These are phyloP conservation scores for Oropetium thomaeum DNA, from an alignment of 176 grass and related monocot species.

Conservation along the genomic window DNA sequence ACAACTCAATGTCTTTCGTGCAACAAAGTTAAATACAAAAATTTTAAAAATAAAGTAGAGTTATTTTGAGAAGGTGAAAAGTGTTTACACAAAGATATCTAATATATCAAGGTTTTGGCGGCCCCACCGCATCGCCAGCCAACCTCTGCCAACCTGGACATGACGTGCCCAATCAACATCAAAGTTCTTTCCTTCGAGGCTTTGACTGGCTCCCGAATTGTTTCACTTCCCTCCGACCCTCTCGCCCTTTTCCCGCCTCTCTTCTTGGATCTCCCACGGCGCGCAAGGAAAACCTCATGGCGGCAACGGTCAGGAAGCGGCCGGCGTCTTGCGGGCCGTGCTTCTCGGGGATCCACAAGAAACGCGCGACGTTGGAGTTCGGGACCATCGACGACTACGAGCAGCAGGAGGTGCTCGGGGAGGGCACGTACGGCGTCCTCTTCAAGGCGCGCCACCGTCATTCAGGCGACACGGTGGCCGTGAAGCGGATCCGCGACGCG, in stretches of 20 bases:
- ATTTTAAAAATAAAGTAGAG: too few species aligned
- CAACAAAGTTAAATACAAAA: too few species aligned
- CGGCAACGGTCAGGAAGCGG: not conserved
- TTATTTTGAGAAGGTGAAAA: too few species aligned
- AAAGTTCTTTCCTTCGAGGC: too few species aligned
- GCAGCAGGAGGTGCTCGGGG: not conserved
- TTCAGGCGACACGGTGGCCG: not conserved
- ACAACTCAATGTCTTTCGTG: not conserved
- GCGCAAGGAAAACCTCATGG: not conserved
- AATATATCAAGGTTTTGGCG: too few species aligned
- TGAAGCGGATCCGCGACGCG: not conserved
- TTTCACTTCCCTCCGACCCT: not conserved
- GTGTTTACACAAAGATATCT: too few species aligned
- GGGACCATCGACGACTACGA: conserved; percentile 7
- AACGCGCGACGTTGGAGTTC: not conserved
- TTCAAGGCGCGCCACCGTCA: not conserved
- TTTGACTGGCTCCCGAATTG: too few species aligned
- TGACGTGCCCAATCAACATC: too few species aligned
- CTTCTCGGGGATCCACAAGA: not conserved
- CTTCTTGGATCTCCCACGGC: not conserved
- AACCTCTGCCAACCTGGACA: too few species aligned
- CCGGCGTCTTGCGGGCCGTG: not conserved
- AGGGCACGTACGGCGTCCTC: conserved; percentile 10
- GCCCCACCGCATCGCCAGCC: too few species aligned
- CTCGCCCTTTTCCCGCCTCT: not conserved